Percentiles rank a stretch among this genome's conserved stretches.
phyloP scores from a whole-genome alignment of 495 filamentous ascomycete genomes.

The Achaetomiella virescens region DNA sequence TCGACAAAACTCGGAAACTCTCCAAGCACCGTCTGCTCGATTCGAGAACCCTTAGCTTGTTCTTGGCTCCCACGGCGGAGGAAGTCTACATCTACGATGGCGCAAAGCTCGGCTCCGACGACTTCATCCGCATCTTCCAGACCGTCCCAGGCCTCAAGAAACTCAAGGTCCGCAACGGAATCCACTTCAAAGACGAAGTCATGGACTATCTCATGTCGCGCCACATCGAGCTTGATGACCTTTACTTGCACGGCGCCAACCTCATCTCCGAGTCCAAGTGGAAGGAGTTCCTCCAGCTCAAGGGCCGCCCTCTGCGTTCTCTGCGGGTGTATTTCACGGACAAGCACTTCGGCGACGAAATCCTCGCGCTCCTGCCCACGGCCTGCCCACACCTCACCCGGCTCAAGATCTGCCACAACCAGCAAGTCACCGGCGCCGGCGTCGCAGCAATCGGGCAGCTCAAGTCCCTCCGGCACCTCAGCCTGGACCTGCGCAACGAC shows the following conservation, averaged over 20 bases:
- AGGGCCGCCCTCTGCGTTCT: slow-evolving; percentile 56
- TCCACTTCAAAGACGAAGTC: slow-evolving; percentile 77
- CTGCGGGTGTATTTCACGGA: slow-evolving; percentile 72
- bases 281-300: slow-evolving; percentile 55
- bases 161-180: slow-evolving; percentile 70
- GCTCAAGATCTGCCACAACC: slow-evolving; percentile 63
- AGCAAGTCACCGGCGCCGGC: slow-evolving; percentile 41
- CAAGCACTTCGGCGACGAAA: slow-evolving; percentile 52
- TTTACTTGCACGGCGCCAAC: slow-evolving; percentile 70
- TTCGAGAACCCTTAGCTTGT: slow-evolving; percentile 63
- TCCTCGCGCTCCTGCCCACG: slow-evolving; percentile 46
- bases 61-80: slow-evolving; percentile 61
- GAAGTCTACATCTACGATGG: slow-evolving; percentile 74
- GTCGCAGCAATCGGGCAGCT: slow-evolving; percentile 50
- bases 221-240: slow-evolving; percentile 53
- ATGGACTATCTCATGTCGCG: slow-evolving; percentile 73
- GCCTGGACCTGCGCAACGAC: slow-evolving; percentile 54
- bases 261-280: slow-evolving; percentile 67
- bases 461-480: slow-evolving; percentile 60
- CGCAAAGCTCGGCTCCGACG: slow-evolving; percentile 63
- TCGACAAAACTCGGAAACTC: slow-evolving; percentile 71
- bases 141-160: slow-evolving; percentile 58
- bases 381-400: slow-evolving; percentile 58
- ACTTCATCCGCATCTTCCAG: slow-evolving; percentile 77
- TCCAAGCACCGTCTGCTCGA: slow-evolving; percentile 72